Percentiles rank a stretch among this genome's conserved stretches.
phyloP scores from a whole-genome alignment of 805 yeast genomes.

The Saccharomycopsis schoenii region DNA sequence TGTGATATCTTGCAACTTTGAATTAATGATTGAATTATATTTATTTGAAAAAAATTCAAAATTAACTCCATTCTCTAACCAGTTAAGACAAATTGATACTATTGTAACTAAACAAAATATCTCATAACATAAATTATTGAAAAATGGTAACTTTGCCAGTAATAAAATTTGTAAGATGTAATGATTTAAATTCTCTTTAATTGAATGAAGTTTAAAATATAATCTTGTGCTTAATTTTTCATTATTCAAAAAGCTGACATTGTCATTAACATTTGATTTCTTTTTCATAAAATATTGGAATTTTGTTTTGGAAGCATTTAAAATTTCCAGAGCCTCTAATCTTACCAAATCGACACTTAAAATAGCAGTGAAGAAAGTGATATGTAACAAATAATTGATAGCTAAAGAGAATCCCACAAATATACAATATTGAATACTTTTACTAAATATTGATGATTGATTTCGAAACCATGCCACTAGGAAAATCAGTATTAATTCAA shows the following conservation, averaged over 20 bases:
- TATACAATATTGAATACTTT: conserved; percentile 29
- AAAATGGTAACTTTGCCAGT: conserved; percentile 30
- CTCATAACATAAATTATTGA: conserved; percentile 27
- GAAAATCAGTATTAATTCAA: conserved; percentile 23
- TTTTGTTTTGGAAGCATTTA: conserved; percentile 10
- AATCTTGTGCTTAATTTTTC: not conserved
- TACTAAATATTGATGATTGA: conserved; percentile 21
- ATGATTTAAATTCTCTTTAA: conserved; percentile 19
- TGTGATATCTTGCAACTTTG: not conserved
- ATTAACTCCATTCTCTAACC: conserved; percentile 26
- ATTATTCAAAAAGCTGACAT: not conserved
- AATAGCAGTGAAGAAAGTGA: conserved; percentile 56
- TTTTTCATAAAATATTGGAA: not conserved
- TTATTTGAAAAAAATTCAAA: conserved; percentile 1
- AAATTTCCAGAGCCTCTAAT: conserved; percentile 29
- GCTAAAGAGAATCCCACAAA: conserved; percentile 40
- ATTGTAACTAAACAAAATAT: conserved; percentile 22
- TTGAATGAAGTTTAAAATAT: not conserved
- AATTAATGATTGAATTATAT: not conserved
- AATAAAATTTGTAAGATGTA: conserved; percentile 26
- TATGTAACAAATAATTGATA: conserved; percentile 50
- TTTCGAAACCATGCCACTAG: conserved; percentile 25
- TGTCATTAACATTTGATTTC: not conserved
- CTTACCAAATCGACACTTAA: conserved; percentile 59
- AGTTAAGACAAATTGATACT: conserved; percentile 26